Evolutionary conservation across 2,329 filamentous ascomycete species (phyloP), one percentile per base, ranked within the genome.

Genomic region (Colletotrichum shisoi): DNA sequence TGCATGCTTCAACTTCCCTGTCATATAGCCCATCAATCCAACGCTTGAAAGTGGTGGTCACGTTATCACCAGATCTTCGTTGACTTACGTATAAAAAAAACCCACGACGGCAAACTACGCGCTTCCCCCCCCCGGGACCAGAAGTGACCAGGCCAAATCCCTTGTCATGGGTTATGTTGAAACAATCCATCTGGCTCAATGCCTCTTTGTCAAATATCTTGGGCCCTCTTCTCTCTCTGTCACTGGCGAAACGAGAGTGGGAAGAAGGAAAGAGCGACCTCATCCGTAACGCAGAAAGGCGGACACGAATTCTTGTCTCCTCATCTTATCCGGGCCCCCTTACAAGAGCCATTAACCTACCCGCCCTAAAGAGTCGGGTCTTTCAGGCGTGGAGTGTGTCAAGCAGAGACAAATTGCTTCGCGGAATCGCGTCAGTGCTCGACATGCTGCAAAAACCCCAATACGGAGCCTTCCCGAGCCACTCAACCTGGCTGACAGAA

Each of bases 361-460:
- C 51, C 42, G 51, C 54, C n/a, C 21, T 13, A 45, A 34, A 40
- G 11, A 56, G 44, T 51, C 62, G 56, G 49, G 24, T 60, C 54
- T 59, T 21, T 64, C 61, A 60, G 40, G 61, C 65, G 60, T 52
- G 62, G 13, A 60, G 13, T 68, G 37, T 65, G 51, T 60, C 65
- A 68, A 49, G 31, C 46, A 60, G 57, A 59, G 12, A 49, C 34
- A 42, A 27, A 31, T 17, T 51, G 34, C 21, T 31, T 34, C 31
- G 31, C 7, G 31, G 8, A 34, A 34, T 34, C 9, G 31, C 42
- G 13, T 13, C 27, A 58, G 31, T 21, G 42, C 42, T 64, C 64
- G 53, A 58, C 53, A 54, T 34, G 24, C 31, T 15, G 9, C n/a
- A 12, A 34, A 39, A 11, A 4, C 15, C n/a, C 42, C 19, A 44